Evolutionary conservation across 2,329 filamentous ascomycete genomes (phyloP).

Genomic region (Claviceps digitariae): DNA sequence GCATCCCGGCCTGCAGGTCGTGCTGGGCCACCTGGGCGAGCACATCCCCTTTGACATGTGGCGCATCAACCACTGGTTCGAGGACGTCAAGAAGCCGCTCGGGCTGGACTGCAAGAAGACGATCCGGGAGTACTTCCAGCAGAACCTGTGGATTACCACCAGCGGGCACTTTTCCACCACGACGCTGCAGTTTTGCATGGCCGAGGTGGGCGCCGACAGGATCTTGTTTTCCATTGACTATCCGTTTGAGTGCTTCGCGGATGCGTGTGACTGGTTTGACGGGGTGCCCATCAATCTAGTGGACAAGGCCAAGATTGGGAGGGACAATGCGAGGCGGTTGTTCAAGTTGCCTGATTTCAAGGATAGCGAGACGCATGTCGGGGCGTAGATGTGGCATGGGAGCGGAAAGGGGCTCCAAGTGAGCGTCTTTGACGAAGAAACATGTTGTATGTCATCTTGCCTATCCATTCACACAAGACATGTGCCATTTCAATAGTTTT

Average conservation of each 20-base stretch:
- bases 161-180: constrained; percentile 41
- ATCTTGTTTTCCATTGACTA: constrained; percentile 42
- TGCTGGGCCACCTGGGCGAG: constrained; percentile 35
- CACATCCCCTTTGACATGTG: constrained; percentile 35
- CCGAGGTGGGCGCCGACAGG: constrained; percentile 33
- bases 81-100: constrained; percentile 39
- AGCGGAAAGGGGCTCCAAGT: too few species aligned
- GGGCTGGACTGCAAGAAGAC: constrained; percentile 34
- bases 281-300: constrained; percentile 19
- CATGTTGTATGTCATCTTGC: too few species aligned
- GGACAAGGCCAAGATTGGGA: constrained; percentile 26
- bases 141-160: constrained; percentile 45
- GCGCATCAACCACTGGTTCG: constrained; percentile 41
- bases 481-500: too few species aligned
- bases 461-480: too few species aligned
- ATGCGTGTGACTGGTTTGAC: constrained; percentile 29
- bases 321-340: constrained; percentile 28
- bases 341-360: constrained; percentile 25
- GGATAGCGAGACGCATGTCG: constrained; percentile 11
- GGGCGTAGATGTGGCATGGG: not conserved
- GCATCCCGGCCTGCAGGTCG: constrained; percentile 29
- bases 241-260: constrained; percentile 33
- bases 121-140: constrained; percentile 37
- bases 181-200: constrained; percentile 34
- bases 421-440: too few species aligned